A percentile compares a stretch with the other conserved stretches of the same genome.
These are phyloP conservation scores for Ramalina intermedia DNA, from an alignment of 495 filamentous ascomycete species.

Conservation along the genomic window DNA sequence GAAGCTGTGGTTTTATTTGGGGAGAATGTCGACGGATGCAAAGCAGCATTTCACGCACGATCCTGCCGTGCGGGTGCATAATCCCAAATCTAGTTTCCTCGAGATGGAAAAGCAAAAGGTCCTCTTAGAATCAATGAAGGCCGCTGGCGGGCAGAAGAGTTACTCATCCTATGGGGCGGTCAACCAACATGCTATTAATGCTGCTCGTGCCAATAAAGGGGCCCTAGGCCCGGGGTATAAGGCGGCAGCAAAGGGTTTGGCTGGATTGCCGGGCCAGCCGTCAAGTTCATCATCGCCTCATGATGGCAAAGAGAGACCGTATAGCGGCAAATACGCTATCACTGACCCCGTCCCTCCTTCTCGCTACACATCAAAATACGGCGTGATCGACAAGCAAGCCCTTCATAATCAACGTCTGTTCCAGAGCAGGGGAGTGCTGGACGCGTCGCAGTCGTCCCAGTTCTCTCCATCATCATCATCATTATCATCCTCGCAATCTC, in stretches of 20 bases:
- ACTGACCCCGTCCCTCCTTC: slow-evolving; percentile 7
- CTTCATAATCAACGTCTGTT: slow-evolving; percentile 11
- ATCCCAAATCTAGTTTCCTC: slow-evolving; percentile 44
- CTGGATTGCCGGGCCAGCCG: no score
- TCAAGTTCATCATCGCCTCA: no score
- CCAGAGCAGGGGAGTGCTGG: neutral
- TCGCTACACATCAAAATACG: slow-evolving; percentile 8
- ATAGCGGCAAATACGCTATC: slow-evolving; percentile 19
- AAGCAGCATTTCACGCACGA: slow-evolving; percentile 87
- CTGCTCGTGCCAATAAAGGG: slow-evolving; percentile 4
- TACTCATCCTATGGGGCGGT: slow-evolving; percentile 11
- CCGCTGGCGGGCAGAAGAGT: slow-evolving; percentile 16
- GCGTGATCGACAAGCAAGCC: slow-evolving; percentile 10
- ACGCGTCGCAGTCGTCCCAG: neutral
- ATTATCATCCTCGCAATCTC: slow-evolving; percentile 2
- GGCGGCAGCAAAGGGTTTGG: neutral
- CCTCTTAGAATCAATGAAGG: slow-evolving; percentile 12
- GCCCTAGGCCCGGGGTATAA: neutral
- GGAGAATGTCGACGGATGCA: slow-evolving; percentile 75
- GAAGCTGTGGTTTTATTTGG: slow-evolving; percentile 83
- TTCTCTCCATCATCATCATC: neutral
- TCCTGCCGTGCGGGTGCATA: slow-evolving; percentile 41
- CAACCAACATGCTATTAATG: slow-evolving; percentile 14
- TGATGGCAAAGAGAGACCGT: slow-evolving; percentile 13
- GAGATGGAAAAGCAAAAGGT: slow-evolving; percentile 23